A percentile compares a stretch with the other conserved stretches of the same genome.
Evolutionary conservation across 108 stramenopile genomes (phyloP).

Genomic region (Seminavis robusta): DNA sequence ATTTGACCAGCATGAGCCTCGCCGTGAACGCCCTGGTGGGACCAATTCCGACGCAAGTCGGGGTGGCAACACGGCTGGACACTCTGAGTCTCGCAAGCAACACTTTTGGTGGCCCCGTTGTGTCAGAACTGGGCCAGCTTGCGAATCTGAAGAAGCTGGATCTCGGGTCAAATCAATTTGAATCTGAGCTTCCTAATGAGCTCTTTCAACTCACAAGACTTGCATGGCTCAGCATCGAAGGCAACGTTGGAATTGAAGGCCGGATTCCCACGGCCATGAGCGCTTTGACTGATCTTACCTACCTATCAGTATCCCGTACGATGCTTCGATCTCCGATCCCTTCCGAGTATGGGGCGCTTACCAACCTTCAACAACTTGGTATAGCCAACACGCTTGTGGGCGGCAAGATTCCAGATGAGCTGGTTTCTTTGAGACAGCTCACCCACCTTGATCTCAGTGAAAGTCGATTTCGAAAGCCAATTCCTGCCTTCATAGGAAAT

Average conservation of each 20-base stretch:
- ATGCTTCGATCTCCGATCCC: constrained; percentile 65
- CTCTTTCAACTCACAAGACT: constrained; percentile 54
- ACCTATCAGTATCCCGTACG: constrained; percentile 31
- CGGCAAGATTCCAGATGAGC: constrained; percentile 48
- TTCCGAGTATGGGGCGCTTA: constrained; percentile 55
- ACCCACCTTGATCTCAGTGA: too few species aligned
- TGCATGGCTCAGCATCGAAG: constrained; percentile 33
- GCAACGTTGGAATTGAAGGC: constrained; percentile 52
- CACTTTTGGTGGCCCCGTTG: constrained; percentile 50
- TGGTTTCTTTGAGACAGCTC: constrained; percentile 50
- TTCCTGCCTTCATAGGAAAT: too few species aligned
- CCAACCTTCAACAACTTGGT: constrained; percentile 55
- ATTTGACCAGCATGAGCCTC: constrained; percentile 31
- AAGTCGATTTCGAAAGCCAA: too few species aligned
- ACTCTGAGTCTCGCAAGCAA: too few species aligned
- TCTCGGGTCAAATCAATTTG: constrained; percentile 42
- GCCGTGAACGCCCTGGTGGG: constrained; percentile 56
- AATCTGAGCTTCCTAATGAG: constrained; percentile 48
- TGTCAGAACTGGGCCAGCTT: constrained; percentile 37
- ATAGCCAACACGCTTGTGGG: constrained; percentile 48
- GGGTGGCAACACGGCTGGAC: too few species aligned
- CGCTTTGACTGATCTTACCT: constrained; percentile 32
- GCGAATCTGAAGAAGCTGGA: constrained; percentile 36
- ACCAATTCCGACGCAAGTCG: constrained; percentile 56
- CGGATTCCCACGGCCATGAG: constrained; percentile 51